phyloP scores from a whole-genome alignment of 352 stramenopile species.

The Globisporangium abappressorium region DNA sequence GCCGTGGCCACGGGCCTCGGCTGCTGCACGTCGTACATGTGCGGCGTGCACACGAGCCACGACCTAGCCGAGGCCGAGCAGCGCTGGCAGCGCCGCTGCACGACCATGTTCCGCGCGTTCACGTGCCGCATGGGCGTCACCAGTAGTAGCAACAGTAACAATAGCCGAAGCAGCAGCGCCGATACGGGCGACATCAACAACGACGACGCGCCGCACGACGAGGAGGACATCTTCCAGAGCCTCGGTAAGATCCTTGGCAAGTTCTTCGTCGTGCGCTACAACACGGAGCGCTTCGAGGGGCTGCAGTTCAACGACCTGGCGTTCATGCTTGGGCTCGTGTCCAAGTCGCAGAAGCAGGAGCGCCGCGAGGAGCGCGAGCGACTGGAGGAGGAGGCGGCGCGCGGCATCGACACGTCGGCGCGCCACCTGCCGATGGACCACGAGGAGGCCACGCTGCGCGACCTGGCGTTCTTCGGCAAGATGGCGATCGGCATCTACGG shows the following conservation, averaged over 20 bases:
- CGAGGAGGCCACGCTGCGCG: slow-evolving; percentile 44
- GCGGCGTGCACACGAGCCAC: slow-evolving; percentile 56
- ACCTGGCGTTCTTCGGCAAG: slow-evolving; percentile 63
- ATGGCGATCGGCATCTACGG: slow-evolving; percentile 78
- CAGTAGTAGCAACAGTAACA: not conserved
- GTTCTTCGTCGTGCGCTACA: slow-evolving; percentile 75
- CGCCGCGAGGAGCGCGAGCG: slow-evolving; percentile 31
- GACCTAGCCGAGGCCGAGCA: slow-evolving; percentile 52
- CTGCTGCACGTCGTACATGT: slow-evolving; percentile 61
- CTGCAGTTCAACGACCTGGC: slow-evolving; percentile 71
- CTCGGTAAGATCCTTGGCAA: slow-evolving; percentile 62
- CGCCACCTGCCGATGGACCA: slow-evolving; percentile 34
- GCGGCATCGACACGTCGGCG: slow-evolving; percentile 20
- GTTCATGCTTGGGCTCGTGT: slow-evolving; percentile 67
- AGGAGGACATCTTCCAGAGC: slow-evolving; percentile 69
- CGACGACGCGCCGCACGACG: slow-evolving; percentile 29
- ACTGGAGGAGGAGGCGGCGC: slow-evolving; percentile 24
- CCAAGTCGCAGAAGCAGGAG: slow-evolving; percentile 53
- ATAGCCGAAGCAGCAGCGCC: not conserved
- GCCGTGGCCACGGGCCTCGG: slow-evolving; percentile 33
- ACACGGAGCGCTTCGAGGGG: slow-evolving; percentile 57
- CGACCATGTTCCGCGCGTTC: slow-evolving; percentile 56
- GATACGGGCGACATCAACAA: not conserved
- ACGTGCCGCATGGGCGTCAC: slow-evolving; percentile 40
- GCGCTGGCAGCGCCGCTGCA: slow-evolving; percentile 64